Evolutionary conservation across 768 basidiomycete species (phyloP), one percentile per base, ranked within the genome.

Genomic region (Aureoboletus auriporus): DNA sequence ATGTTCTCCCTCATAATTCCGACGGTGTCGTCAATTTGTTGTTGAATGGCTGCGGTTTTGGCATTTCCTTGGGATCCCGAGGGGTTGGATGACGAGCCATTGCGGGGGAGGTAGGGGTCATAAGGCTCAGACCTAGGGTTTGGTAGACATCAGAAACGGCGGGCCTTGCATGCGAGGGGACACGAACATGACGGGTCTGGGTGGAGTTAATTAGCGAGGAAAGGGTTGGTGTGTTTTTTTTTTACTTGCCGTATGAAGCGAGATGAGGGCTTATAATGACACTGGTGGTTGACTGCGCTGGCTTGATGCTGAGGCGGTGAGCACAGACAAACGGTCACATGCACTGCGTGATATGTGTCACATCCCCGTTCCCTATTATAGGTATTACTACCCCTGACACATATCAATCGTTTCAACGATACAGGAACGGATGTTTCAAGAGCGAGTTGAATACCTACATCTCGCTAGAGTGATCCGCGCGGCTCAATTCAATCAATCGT

Each of bases 1-100:
- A 99, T 97, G 70, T 99, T 99, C 58, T 96, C 92, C 65, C 91
- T 79, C 96, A 99, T 99, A 62, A 97, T 93, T 45, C 84, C 89
- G 44, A 97, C 93, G 39, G 96, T 98, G 66, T 91, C 88, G 67
- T 98, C 92, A 58, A 97, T 97, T 71, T 98, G 93, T n/a, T 78
- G 79, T 68, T 98, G 95, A 59, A 98, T 95, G 49, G 89, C 90
- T 3, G 91, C 89, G 0, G 94, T 97, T 80, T 95, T 92, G 42
- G 85, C 63, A 64, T 84, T 90, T 53, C 75, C 69, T 53, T 71
- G 65, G 28, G 64, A 70, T 30, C 79, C 68, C 39, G 75, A 77
- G 29, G 73, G 63, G 56, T 77, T 70, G 11, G 84, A 74, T 42
- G 82, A 77, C 49, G 80, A 73, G 68, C 88, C 86, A 67, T 80